Evolutionary conservation across 345 rosid genomes (phyloP), one percentile per base, ranked within the genome.

Genomic region (Psidium friedrichsthalianum): DNA sequence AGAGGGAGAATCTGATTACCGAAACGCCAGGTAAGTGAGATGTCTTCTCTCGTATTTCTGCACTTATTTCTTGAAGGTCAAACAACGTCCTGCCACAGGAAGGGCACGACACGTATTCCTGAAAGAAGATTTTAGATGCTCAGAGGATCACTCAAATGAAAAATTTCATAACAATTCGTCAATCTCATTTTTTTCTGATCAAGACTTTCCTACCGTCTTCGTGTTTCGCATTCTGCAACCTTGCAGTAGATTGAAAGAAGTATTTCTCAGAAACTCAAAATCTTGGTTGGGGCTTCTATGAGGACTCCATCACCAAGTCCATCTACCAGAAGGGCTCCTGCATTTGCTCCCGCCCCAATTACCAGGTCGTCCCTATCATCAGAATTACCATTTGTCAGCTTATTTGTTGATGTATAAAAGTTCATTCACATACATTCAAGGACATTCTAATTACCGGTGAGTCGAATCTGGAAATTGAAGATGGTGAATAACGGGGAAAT

Each of bases 181-280:
- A 69, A 21, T 69, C 47, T 0, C 1, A 11, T 56, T 32, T n/a
- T 42, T 36, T 83, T 36, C 36, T 0, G 0, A 22, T 32, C 54
- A 36, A 57, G 27, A 82, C 40, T 83, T 44, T 76, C 91, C 53
- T 94, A 97, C 99, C 89, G 99, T 97, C 88, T 97, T 97, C 47
- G 99, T 97, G 84, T 96, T 97, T 80, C 99, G 93, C 99, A 97
- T 97, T 89, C 99, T 94, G 93, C 99, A 97, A 86, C 99, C 99
- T 89, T 97, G 98, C 55, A 97, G 92, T 57, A 96, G 90, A 92
- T 97, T 96, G 90, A 97, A 97, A 82, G 99, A 97, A 56, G 98
- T 97, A 78, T 93, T 90, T 86, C 98, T 91, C 58, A 97, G 93
- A 86, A 97, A 96, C 89, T 97, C 98, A 21, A 94, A 92, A 88